These are phyloP conservation scores for Gardenia jasminoides DNA, from an alignment of 257 asterid species.

Conservation along the genomic window DNA sequence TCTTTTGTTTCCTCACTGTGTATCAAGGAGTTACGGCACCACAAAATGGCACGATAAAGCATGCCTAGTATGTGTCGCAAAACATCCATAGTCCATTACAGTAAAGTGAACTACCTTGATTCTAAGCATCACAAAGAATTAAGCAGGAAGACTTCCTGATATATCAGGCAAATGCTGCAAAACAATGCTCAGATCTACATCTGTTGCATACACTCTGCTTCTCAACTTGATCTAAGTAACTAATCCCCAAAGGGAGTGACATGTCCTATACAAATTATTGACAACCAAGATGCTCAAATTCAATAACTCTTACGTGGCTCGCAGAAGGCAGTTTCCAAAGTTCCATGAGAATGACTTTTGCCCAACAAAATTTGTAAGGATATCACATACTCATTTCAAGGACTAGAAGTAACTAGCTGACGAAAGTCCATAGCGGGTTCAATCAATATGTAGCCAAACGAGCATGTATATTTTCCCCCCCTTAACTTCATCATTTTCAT, in stretches of 20 bases:
- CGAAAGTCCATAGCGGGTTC: not conserved
- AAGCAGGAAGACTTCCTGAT: no score
- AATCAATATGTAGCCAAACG: not conserved
- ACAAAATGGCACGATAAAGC: not conserved
- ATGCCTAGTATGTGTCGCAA: not conserved
- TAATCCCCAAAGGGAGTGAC: not conserved
- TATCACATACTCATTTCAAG: not conserved
- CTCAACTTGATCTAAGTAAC: not conserved
- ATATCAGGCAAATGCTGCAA: not conserved
- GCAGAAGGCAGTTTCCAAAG: not conserved
- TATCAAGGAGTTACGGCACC: not conserved
- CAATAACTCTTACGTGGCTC: not conserved
- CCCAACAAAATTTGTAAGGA: not conserved
- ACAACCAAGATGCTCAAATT: not conserved
- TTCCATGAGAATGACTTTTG: not conserved
- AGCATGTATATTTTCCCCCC: not conserved
- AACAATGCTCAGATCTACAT: not conserved
- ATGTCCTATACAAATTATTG: not conserved
- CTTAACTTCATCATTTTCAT: not conserved
- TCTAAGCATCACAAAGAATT: not conserved
- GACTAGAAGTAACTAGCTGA: not conserved
- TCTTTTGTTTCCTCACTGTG: not conserved
- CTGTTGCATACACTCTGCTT: not conserved
- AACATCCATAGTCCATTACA: not conserved
- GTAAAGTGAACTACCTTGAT: not conserved